Percentiles rank a stretch among this genome's conserved stretches.
phyloP scores from a whole-genome alignment of 106 monocot species.

The Narthecium ossifragum region DNA sequence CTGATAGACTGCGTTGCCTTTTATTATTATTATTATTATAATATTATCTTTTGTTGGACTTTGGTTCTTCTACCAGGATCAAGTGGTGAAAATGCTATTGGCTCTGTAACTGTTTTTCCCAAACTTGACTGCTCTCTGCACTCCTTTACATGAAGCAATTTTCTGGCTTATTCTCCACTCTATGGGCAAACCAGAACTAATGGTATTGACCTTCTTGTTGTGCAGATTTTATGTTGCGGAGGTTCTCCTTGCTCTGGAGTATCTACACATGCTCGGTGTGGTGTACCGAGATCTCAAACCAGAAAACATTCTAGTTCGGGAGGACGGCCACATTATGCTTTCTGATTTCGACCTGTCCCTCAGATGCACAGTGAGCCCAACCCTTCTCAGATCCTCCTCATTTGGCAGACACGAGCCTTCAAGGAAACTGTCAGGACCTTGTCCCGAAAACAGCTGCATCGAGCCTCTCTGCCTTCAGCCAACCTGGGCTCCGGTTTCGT shows the following conservation, averaged over 20 bases:
- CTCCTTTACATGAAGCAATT: no score
- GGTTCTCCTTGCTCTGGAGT: slow-evolving; percentile 73
- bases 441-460: slow-evolving; percentile 60
- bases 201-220: background rate
- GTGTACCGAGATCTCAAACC: slow-evolving; percentile 82
- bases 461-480: slow-evolving; percentile 65
- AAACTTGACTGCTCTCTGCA: no score
- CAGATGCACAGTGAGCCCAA: slow-evolving; percentile 52
- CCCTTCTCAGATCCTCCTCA: slow-evolving; percentile 50
- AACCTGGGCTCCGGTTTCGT: slow-evolving; percentile 51
- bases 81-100: no score
- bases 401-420: slow-evolving; percentile 30
- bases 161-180: background rate
- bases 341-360: slow-evolving; percentile 78
- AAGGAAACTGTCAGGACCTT: slow-evolving; percentile 48
- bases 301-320: slow-evolving; percentile 73
- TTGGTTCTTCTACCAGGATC: no score
- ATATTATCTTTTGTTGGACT: no score
- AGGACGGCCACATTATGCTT: slow-evolving; percentile 82
- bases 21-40: no score
- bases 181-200: background rate
- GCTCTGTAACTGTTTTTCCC: no score
- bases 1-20: no score
- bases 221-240: slow-evolving; percentile 80
- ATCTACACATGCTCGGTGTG: slow-evolving; percentile 80